phyloP scores from a whole-genome alignment of 2,329 filamentous ascomycete species.

The Diaporthe humulicola region DNA sequence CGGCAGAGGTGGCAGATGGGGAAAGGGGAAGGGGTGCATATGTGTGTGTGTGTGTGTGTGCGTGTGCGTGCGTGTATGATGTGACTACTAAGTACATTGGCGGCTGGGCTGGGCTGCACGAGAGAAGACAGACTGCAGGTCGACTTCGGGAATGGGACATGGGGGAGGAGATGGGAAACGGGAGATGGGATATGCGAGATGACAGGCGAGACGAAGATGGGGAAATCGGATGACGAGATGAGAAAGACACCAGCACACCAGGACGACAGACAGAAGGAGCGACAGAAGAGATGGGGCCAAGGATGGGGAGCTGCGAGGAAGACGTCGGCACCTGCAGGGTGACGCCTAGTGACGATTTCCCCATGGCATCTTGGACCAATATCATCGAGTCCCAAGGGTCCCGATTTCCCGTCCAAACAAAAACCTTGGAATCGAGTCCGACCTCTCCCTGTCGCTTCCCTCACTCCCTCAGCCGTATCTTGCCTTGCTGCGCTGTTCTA shows the following conservation, averaged over 20 bases:
- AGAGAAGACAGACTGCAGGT: background rate
- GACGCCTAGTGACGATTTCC: constrained; percentile 12
- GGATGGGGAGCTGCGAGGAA: background rate
- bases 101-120: background rate
- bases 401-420: background rate
- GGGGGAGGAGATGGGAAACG: background rate
- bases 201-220: background rate
- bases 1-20: background rate
- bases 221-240: constrained; percentile 8
- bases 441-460: background rate
- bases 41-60: background rate
- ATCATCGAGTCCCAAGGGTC: background rate
- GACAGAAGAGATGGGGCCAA: background rate
- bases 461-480: background rate
- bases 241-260: background rate
- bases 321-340: constrained; percentile 18
- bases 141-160: background rate
- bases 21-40: background rate
- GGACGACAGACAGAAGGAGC: background rate
- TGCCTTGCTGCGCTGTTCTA: background rate
- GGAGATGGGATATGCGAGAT: constrained; percentile 20
- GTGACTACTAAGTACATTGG: too few species aligned
- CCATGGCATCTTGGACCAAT: background rate
- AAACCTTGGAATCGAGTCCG: background rate
- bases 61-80: background rate